Evolutionary conservation across 805 yeast genomes (phyloP), one percentile per base, ranked within the genome.

Genomic region (Saccharomycopsis olivae): DNA sequence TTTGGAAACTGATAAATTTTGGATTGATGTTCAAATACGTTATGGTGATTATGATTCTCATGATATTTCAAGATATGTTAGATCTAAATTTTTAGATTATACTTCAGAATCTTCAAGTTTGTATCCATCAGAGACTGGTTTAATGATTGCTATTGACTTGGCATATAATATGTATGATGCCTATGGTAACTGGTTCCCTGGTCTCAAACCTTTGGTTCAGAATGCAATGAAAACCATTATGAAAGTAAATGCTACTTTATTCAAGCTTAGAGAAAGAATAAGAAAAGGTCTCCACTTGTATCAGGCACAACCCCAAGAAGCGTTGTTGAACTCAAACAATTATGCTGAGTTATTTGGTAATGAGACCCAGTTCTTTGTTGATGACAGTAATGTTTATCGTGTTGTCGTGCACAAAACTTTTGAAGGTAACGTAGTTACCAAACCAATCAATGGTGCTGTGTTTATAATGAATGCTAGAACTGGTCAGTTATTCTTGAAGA

Each of bases 41-140:
- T 92, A 89, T 55, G 98, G 99, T 50, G 99, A 92, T 57, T 92
- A 85, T 58, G 99, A 92, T 58, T 85, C 96, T 3, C 98, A 92
- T 56, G 97, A 92, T 57, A 87, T 92, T 36, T 81, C 95, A 0
- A 74, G 96, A 49, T 92, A 92, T 55, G 83, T 95, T 1, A 66
- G 96, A 40, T 88, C 96, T 5, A 92, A 92, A 56, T 92, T 78
- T 56, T 62, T 92, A 53, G 98, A 92, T 53, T 92, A 92, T 53
- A 89, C 96, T 2, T 73, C 85, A 1, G 98, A 92, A 56, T 80
- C 75, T 47, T 67, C 81, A 3, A 80, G 89, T 51, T 66, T 78
- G 40, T 92, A 92, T 55, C 97, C 98, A 3, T 80, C 94, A 2
- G 85, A 95, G 2, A 84, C 96, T 0, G 99, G 99, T 47, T 69